Percentiles rank a stretch among this genome's conserved stretches.
Conservation (phyloP, 441 rosid species). For the Eruca vesicaria region DNA sequence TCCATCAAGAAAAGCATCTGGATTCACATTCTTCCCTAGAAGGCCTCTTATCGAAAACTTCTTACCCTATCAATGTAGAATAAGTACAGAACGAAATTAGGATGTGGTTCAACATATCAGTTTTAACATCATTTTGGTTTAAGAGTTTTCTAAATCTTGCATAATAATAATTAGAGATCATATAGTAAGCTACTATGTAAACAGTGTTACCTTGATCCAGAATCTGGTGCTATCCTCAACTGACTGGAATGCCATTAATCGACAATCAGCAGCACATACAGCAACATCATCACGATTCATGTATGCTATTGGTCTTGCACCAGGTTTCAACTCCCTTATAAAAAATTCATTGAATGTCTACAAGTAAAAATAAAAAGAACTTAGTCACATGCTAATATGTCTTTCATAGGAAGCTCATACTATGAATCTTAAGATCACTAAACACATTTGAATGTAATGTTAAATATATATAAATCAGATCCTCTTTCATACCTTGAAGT, state of each 20-base stretch:
- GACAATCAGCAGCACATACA: constrained; percentile 84
- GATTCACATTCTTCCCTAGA: constrained; percentile 57
- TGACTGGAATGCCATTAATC: constrained; percentile 79
- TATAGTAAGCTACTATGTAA: background rate
- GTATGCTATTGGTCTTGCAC: constrained; percentile 71
- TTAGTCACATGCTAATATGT: background rate
- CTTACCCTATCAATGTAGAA: constrained; percentile 57
- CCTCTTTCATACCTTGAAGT: constrained; percentile 65
- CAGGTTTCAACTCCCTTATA: constrained; percentile 81
- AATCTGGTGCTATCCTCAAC: constrained; percentile 67
- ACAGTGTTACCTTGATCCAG: constrained; percentile 81
- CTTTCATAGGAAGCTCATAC: background rate
- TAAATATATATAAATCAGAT: constrained; percentile 3
- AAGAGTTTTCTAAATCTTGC: background rate
- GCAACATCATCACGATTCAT: constrained; percentile 59
- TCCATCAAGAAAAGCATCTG: constrained; percentile 64
- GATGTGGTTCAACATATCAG: background rate
- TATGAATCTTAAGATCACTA: background rate
- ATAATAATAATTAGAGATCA: background rate
- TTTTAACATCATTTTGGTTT: background rate
- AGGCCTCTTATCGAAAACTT: constrained; percentile 92
- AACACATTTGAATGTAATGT: background rate
- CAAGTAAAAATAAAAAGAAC: background rate
- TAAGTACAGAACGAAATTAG: background rate
- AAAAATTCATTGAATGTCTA: constrained; percentile 97